These are phyloP conservation scores for Aaosphaeria arxii DNA, from an alignment of 2,329 filamentous ascomycete species.

Conservation along the genomic window DNA sequence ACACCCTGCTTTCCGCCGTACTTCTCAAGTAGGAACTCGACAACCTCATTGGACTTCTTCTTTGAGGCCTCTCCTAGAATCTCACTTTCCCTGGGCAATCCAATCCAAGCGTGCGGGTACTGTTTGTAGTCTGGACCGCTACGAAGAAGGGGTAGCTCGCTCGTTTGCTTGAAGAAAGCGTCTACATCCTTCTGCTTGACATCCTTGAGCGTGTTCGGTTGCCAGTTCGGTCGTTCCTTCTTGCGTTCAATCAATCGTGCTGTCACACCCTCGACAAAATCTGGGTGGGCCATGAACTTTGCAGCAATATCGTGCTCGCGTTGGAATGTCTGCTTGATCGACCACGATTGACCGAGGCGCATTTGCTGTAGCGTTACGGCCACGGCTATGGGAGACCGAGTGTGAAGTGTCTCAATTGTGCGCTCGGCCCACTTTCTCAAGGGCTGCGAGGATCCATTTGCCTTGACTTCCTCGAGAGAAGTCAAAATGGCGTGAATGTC, in stretches of 20 bases:
- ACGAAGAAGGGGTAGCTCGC: conserved; percentile 61
- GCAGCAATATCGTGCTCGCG: neutral
- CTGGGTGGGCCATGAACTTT: conserved; percentile 56
- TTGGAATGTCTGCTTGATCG: conserved; percentile 65
- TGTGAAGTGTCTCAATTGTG: conserved; percentile 70
- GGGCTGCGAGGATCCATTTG: conserved; percentile 30
- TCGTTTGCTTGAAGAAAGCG: conserved; percentile 60
- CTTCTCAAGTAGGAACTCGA: conserved; percentile 38
- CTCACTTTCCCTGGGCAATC: conserved; percentile 69
- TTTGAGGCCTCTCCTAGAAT: conserved; percentile 46
- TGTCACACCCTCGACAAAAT: conserved; percentile 90
- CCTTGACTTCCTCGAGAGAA: conserved; percentile 56
- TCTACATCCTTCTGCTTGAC: conserved; percentile 59
- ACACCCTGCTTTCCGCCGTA: conserved; percentile 47
- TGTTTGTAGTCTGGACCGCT: conserved; percentile 57
- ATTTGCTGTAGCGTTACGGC: conserved; percentile 83
- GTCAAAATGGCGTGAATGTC: conserved; percentile 67
- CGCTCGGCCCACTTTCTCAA: conserved; percentile 73
- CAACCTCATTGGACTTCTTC: conserved; percentile 33
- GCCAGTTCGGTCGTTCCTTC: conserved; percentile 67
- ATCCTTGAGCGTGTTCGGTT: conserved; percentile 69
- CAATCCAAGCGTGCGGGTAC: conserved; percentile 71
- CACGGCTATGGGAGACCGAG: conserved; percentile 82
- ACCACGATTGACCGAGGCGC: conserved; percentile 71
- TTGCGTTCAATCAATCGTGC: conserved; percentile 73